Percentiles rank a stretch among this genome's conserved stretches.
phyloP scores from a whole-genome alignment of 805 yeast species.

The Lipomyces lipofer region DNA sequence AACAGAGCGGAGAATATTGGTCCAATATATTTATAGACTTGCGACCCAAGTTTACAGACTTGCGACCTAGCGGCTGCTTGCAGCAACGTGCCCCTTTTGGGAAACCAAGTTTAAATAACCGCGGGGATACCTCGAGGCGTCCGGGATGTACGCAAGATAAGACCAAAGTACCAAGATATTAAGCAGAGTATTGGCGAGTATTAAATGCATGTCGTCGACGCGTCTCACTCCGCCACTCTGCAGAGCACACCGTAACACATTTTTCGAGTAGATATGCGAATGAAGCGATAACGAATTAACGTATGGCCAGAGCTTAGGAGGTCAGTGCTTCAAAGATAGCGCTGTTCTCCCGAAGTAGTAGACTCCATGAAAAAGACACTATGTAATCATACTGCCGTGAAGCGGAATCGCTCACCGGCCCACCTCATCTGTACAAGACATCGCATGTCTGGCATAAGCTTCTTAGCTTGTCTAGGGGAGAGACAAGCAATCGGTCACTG shows the following conservation, averaged over 20 bases:
- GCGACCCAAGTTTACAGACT: no score
- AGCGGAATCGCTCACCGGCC: no score
- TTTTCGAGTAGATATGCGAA: background rate
- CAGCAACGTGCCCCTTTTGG: no score
- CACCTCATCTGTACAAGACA: background rate
- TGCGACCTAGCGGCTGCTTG: background rate
- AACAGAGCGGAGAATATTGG: background rate
- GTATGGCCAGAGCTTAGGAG: background rate
- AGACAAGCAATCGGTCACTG: background rate
- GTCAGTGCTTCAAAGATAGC: background rate
- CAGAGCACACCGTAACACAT: no score
- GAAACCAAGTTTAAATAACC: no score
- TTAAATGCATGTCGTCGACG: background rate
- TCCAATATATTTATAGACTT: background rate
- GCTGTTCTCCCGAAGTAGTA: background rate
- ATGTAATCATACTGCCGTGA: background rate
- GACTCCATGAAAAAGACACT: background rate
- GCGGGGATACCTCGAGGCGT: no score
- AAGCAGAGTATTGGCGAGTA: background rate
- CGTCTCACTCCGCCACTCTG: background rate
- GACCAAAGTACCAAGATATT: background rate
- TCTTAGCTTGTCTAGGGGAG: background rate
- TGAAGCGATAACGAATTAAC: background rate
- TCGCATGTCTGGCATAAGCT: background rate
- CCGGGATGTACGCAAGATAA: no score